Evolutionary conservation across 1,139 yeast species (phyloP), one percentile per base, ranked within the genome.

Genomic region (Pichia sp.): DNA sequence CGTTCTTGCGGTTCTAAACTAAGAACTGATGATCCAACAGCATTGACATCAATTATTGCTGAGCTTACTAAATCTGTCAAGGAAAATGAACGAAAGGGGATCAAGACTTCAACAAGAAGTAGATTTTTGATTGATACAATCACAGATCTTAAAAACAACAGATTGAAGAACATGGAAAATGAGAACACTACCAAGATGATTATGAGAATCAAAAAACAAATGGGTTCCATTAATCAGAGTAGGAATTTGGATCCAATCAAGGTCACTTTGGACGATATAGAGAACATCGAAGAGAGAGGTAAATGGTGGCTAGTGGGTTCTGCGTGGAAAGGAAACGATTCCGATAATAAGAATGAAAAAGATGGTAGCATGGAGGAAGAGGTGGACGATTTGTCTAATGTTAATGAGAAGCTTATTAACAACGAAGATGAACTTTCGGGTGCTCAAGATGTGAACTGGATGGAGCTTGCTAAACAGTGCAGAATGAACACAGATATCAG

Each of bases 221-320:
- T 88, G 25, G 80, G 82, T 12, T 51, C 72, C 0, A 58, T 72
- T 19, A 62, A 64, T 24, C 56, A 69, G 20, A 63, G 66, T 25
- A 65, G 68, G 33, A 59, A 64, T 30, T 63, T 66, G 27, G 98
- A 91, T 37, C 85, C 98, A 1, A 67, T 93, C 22, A 87, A 84
- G 49, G 97, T 91, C 1, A 66, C 86, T 3, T 64, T 93, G 23
- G 79, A 75, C 33, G 99, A 93, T 61, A 87, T 93, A 40, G 75
- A 74, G 34, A 75, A 74, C 44, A 71, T 85, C 21, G 84, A 78
- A 11, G 73, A 79, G 0, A 73, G 77, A 45, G 98, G 98, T 38
- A 91, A 88, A 58, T 93, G 99, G 99, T 93, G 98, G 99, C 67
- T 91, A 29, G 88, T 93, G 25, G 98, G 99, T 30, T 84, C 97